Evolutionary conservation across 2,329 filamentous ascomycete genomes (phyloP).

Genomic region (Fusarium subtropicale): DNA sequence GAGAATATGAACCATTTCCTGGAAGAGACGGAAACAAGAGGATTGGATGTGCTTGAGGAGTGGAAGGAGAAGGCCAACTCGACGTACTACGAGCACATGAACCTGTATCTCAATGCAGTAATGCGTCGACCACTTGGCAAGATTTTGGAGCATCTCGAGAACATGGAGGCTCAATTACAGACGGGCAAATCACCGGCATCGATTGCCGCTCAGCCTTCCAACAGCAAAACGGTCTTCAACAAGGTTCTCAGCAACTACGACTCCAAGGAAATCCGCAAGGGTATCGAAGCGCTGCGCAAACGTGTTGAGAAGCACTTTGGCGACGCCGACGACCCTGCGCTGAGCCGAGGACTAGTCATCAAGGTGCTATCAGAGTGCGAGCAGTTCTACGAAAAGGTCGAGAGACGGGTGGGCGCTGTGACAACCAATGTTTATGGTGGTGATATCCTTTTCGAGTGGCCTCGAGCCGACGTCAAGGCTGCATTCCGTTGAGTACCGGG

Average conservation of each 20-base stretch:
- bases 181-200: slow-evolving; percentile 68
- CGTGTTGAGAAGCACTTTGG: slow-evolving; percentile 98
- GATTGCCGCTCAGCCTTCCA: slow-evolving; percentile 84
- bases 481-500: slow-evolving; percentile 59
- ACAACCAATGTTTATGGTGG: slow-evolving; percentile 73
- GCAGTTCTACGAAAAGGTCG: slow-evolving; percentile 70
- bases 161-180: slow-evolving; percentile 79
- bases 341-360: slow-evolving; percentile 69
- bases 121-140: slow-evolving; percentile 91
- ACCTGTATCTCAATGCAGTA: slow-evolving; percentile 86
- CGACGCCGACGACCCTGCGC: slow-evolving; percentile 80
- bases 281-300: slow-evolving; percentile 89
- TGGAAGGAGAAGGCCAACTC: slow-evolving; percentile 83
- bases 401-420: slow-evolving; percentile 68
- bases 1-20: slow-evolving; percentile 99
- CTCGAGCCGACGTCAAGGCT: slow-evolving; percentile 70
- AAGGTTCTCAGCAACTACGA: slow-evolving; percentile 87
- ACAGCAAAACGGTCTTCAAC: slow-evolving; percentile 84
- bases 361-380: slow-evolving; percentile 72
- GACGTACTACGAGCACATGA: slow-evolving; percentile 88
- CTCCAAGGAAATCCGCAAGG: slow-evolving; percentile 84
- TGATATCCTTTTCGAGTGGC: slow-evolving; percentile 74
- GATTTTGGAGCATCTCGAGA: slow-evolving; percentile 90
- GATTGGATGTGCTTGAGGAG: slow-evolving; percentile 80
- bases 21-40: slow-evolving; percentile 84